Evolutionary conservation across 345 rosid species (phyloP).

Genomic region (Hibiscus syriacus): DNA sequence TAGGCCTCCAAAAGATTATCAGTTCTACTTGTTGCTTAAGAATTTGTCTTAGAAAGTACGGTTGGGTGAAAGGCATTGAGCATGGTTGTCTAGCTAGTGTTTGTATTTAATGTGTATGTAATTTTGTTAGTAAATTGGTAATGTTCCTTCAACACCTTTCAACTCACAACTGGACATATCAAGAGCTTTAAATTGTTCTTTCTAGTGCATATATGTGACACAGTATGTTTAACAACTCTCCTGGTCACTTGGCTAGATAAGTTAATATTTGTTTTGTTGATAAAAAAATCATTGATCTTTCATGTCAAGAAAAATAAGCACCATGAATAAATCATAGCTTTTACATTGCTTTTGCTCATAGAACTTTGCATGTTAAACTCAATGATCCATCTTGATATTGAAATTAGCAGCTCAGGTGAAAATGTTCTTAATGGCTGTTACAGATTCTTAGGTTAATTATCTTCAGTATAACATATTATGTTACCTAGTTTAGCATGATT

Average conservation of each 20-base stretch:
- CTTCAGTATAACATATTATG: too few species aligned
- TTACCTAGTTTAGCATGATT: too few species aligned
- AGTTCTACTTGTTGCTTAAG: not conserved
- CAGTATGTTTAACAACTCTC: not conserved
- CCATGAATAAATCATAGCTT: not conserved
- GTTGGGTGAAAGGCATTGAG: not conserved
- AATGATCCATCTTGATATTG: not conserved
- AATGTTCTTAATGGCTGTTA: not conserved
- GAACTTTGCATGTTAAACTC: not conserved
- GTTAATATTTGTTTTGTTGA: too few species aligned
- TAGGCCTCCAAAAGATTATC: not conserved
- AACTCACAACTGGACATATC: slow-evolving; percentile 74
- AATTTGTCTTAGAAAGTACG: not conserved
- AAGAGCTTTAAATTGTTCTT: not conserved
- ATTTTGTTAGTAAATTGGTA: not conserved
- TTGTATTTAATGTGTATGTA: too few species aligned
- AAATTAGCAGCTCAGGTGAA: not conserved
- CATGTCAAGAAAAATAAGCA: not conserved
- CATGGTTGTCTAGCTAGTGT: not conserved
- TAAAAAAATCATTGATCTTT: not conserved
- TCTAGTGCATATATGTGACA: slow-evolving; percentile 72
- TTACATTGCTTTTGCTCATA: not conserved
- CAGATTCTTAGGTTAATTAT: too few species aligned
- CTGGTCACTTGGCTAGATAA: slow-evolving; percentile 43
- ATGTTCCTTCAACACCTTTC: slow-evolving; percentile 80